phyloP scores from a whole-genome alignment of 2,329 filamentous ascomycete species.

The Microdochium nivale region DNA sequence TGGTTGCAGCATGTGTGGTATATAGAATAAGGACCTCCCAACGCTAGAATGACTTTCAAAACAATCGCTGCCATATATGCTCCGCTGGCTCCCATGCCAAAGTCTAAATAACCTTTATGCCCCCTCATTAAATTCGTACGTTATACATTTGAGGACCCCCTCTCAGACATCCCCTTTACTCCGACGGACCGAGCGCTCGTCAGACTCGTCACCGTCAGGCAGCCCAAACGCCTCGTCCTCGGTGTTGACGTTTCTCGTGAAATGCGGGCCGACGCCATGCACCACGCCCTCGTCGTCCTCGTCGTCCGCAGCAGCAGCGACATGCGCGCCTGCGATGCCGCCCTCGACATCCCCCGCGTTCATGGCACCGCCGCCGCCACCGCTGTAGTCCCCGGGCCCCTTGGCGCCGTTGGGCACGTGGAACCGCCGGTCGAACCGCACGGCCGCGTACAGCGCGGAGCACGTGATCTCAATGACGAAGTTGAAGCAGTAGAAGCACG shows the following conservation, averaged over 20 bases:
- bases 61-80: no score
- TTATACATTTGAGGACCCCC: no score
- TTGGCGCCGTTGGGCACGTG: constrained; percentile 20
- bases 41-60: no score
- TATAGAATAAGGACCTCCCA: no score
- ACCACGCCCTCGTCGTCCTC: background rate
- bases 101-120: no score
- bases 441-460: constrained; percentile 14
- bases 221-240: background rate
- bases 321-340: no score
- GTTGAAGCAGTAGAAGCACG: constrained; percentile 56
- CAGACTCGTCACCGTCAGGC: background rate
- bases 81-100: no score
- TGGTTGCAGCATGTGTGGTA: no score
- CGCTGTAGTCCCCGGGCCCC: constrained; percentile 14
- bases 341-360: background rate
- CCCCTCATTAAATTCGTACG: no score
- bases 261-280: background rate
- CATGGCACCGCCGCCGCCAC: background rate
- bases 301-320: background rate
- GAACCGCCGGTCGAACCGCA: constrained; percentile 19
- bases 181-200: background rate
- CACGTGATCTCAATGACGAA: constrained; percentile 43
- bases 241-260: background rate
- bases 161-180: no score